Evolutionary conservation across 2,329 filamentous ascomycete species (phyloP), one percentile per base, ranked within the genome.

Genomic region (Fonsecaea pugnacius): DNA sequence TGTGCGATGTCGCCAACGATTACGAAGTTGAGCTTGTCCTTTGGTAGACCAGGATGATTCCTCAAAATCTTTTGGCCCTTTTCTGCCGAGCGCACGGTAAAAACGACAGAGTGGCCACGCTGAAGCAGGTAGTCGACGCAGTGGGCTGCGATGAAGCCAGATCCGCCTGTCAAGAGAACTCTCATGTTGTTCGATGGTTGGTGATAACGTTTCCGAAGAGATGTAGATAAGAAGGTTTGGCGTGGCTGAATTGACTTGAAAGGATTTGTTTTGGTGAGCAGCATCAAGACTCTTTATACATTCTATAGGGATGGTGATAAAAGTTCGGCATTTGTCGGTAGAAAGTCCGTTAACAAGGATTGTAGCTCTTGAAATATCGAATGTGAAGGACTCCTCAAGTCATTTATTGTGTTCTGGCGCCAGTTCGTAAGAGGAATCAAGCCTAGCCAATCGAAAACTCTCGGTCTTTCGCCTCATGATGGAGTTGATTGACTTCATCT

Each of bases 1-100:
- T 86, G 73, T 0, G 89, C 88, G 68, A 96, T 88, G 69, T 96
- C 90, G 55, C 86, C 82, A 12, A 96, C 89, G 65, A 94, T 84
- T 38, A 79, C 82, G 72, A 88, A 90, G 63, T 83, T 83, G 35
- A 90, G 80, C 73, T 85, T 84, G 62, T 84, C 82, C 62, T 84
- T 83, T 1, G 83, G 78, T 7, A 78, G 76, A 32, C 73, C 76
- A 51, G 82, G 79, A 71, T 87, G 82, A 21, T 81, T 82, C 21
- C 81, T 77, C 64, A 84, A 80, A 72, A 89, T 88, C 72, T 82
- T 84, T 69, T 86, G 79, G 46, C 84, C 87, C 74, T 89, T 89
- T 38, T 84, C 82, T 67, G 85, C 80, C 0, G 84, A 86, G 61
- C 87, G 80, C 24, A 88, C 87, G 12, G 85, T 89, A 6, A 85